These are phyloP conservation scores for Evernia prunastri DNA, from an alignment of 495 filamentous ascomycete species.

Conservation along the genomic window DNA sequence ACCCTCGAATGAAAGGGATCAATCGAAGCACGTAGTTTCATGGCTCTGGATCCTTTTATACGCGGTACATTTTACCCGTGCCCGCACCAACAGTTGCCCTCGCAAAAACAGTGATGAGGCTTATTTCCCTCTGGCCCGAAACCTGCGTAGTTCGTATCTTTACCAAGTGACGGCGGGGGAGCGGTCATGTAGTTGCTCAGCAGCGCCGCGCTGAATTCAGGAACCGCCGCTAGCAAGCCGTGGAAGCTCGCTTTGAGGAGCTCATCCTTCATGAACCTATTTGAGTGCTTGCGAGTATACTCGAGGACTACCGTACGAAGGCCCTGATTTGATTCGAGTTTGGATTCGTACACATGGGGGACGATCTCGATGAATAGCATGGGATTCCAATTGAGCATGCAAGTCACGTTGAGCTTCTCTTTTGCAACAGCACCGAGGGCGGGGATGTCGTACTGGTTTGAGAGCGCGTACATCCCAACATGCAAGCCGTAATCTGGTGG, in stretches of 20 bases:
- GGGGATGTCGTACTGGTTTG: constrained; percentile 4
- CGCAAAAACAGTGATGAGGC: too few relatives aligned
- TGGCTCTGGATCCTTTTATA: too few relatives aligned
- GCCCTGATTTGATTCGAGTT: not conserved
- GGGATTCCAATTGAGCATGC: not conserved
- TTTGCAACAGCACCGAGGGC: not conserved
- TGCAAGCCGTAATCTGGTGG: not conserved
- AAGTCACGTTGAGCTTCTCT: not conserved
- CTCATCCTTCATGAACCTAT: not conserved
- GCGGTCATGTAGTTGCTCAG: not conserved
- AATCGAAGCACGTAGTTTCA: too few relatives aligned
- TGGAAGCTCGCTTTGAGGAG: not conserved
- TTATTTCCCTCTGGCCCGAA: too few relatives aligned
- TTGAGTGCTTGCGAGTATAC: too few relatives aligned
- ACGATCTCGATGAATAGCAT: not conserved
- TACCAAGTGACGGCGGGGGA: not conserved
- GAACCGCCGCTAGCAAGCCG: not conserved
- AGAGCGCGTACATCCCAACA: constrained; percentile 5
- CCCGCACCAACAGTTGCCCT: too few relatives aligned
- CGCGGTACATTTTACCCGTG: too few relatives aligned
- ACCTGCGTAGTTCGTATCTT: too few relatives aligned
- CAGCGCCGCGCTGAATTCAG: not conserved
- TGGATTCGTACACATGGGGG: not conserved
- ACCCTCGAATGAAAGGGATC: too few relatives aligned
- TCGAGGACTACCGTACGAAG: not conserved